phyloP scores from a whole-genome alignment of 768 basidiomycete genomes.

The Chiua virens region DNA sequence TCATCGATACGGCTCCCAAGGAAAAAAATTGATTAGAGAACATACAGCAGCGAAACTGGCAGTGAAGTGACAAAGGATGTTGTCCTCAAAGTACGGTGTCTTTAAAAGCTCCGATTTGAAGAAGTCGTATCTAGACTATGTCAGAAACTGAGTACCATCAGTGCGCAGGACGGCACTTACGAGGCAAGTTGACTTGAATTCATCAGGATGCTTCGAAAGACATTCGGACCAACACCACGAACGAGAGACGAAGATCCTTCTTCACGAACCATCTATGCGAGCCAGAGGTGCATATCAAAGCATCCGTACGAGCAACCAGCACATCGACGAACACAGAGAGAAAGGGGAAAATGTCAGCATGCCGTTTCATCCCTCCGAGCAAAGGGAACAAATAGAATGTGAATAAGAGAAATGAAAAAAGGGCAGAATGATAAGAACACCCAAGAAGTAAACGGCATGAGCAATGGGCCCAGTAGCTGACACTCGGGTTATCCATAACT shows the following conservation, averaged over 20 bases:
- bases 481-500: too few species aligned
- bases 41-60: slow-evolving; percentile 84
- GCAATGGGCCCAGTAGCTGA: neutral
- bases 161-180: slow-evolving; percentile 40
- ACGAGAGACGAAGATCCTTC: slow-evolving; percentile 76
- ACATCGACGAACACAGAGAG: neutral
- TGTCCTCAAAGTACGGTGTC: slow-evolving; percentile 72
- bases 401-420: neutral
- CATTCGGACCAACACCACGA: slow-evolving; percentile 81
- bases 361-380: neutral
- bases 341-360: slow-evolving; percentile 7
- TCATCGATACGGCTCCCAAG: neutral
- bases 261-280: slow-evolving; percentile 75
- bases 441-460: neutral
- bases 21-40: neutral
- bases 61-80: slow-evolving; percentile 79
- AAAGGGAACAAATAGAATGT: neutral
- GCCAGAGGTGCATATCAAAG: neutral
- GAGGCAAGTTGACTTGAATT: slow-evolving; percentile 91
- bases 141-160: neutral
- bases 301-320: neutral
- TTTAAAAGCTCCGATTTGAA: slow-evolving; percentile 84
- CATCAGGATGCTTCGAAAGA: slow-evolving; percentile 85
- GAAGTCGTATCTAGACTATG: slow-evolving; percentile 70
- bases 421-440: neutral